Evolutionary conservation across 1,284 basidiomycete genomes (phyloP).

Genomic region (Leccinum subspadiceum): DNA sequence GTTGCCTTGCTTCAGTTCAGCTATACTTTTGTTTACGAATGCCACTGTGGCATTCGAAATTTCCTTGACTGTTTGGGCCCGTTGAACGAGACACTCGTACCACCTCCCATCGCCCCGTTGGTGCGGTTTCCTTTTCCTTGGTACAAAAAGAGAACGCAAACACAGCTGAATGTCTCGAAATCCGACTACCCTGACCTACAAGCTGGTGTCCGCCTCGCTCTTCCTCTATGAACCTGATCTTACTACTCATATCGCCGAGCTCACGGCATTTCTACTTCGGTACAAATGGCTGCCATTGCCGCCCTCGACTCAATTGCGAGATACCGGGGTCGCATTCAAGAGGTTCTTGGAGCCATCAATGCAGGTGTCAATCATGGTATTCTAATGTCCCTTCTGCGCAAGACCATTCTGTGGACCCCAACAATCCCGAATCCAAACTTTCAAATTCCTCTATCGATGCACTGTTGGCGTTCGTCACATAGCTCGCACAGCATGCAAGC

Average conservation of each 20-base stretch:
- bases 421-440: slow-evolving; percentile 49
- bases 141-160: too few relatives aligned
- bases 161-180: too few relatives aligned
- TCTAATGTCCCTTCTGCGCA: slow-evolving; percentile 83
- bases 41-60: too few relatives aligned
- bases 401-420: too few relatives aligned
- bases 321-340: slow-evolving; percentile 80
- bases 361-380: slow-evolving; percentile 97
- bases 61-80: too few relatives aligned
- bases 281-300: slow-evolving; percentile 83
- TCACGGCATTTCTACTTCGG: slow-evolving; percentile 66
- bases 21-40: too few relatives aligned
- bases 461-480: slow-evolving; percentile 84
- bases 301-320: slow-evolving; percentile 89
- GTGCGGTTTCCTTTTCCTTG: too few relatives aligned
- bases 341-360: slow-evolving; percentile 89
- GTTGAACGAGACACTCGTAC: too few relatives aligned
- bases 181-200: too few relatives aligned
- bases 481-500: slow-evolving; percentile 78
- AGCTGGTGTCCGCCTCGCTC: slow-evolving; percentile 35
- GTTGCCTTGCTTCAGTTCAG: too few relatives aligned
- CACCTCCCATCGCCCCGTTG: too few relatives aligned
- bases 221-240: slow-evolving; percentile 96
- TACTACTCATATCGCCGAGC: slow-evolving; percentile 83
- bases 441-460: slow-evolving; percentile 85